phyloP scores from a whole-genome alignment of 1,139 yeast species.

The Ogataea hybrid region DNA sequence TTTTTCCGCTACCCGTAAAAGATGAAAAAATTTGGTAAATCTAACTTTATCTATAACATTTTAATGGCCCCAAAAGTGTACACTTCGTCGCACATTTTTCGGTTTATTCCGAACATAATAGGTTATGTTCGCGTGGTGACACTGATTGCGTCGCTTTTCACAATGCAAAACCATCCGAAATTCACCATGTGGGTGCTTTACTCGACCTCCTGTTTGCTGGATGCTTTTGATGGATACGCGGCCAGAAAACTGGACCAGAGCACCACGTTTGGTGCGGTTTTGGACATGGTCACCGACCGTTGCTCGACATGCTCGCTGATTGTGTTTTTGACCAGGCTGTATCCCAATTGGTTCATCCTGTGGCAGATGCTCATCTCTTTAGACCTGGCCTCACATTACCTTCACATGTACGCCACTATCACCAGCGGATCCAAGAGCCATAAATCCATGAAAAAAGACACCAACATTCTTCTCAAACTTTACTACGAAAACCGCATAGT shows the following conservation, averaged over 20 bases:
- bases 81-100: slow-evolving; percentile 24
- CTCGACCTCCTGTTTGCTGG: slow-evolving; percentile 85
- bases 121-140: slow-evolving; percentile 84
- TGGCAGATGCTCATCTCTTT: slow-evolving; percentile 86
- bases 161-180: slow-evolving; percentile 83
- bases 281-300: slow-evolving; percentile 98
- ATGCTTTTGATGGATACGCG: slow-evolving; percentile 96
- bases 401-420: slow-evolving; percentile 97
- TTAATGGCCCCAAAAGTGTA: slow-evolving; percentile 20
- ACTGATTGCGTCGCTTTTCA: slow-evolving; percentile 72
- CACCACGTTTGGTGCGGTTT: slow-evolving; percentile 90
- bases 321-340: slow-evolving; percentile 78
- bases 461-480: slow-evolving; percentile 69
- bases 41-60: slow-evolving; percentile 1
- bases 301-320: slow-evolving; percentile 92
- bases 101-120: slow-evolving; percentile 83
- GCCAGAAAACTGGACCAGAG: slow-evolving; percentile 90
- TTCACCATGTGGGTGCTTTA: slow-evolving; percentile 69
- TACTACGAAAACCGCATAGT: slow-evolving; percentile 87
- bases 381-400: slow-evolving; percentile 93
- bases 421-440: slow-evolving; percentile 78
- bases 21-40: background rate
- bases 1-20: background rate
- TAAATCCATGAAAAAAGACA: slow-evolving; percentile 74
- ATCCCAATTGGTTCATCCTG: slow-evolving; percentile 61